Evolutionary conservation across 2,329 filamentous ascomycete genomes (phyloP).

Genomic region (Sclerotinia nivalis): DNA sequence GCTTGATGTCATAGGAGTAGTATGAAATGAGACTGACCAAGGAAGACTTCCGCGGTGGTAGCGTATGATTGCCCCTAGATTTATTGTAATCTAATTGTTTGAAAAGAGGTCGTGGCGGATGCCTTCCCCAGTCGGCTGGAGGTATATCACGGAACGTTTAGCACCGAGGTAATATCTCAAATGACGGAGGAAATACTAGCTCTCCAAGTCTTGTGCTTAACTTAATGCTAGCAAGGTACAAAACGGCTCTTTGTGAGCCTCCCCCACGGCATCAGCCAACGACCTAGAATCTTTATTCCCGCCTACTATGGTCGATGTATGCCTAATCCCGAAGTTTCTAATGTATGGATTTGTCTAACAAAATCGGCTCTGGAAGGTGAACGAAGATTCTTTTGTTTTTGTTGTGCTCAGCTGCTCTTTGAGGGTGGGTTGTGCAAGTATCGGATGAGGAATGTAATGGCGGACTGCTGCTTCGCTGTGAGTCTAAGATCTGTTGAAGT

Average conservation of each 20-base stretch:
- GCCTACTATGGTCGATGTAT: conserved; percentile 2
- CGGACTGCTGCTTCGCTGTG: background rate
- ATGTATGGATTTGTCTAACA: background rate
- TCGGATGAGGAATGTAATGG: conserved; percentile 14
- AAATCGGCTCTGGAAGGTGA: background rate
- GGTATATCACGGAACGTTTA: background rate
- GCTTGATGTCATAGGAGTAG: conserved; percentile 18
- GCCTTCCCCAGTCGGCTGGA: too few relatives aligned
- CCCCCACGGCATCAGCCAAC: conserved; percentile 25
- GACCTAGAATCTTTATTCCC: conserved; percentile 7
- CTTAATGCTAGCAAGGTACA: conserved; percentile 20
- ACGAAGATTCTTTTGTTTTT: background rate
- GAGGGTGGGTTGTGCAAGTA: conserved; percentile 2
- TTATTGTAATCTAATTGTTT: background rate
- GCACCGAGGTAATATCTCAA: background rate
- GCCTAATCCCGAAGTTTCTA: background rate
- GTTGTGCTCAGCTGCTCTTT: background rate
- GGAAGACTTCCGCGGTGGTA: background rate
- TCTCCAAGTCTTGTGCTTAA: conserved; percentile 13
- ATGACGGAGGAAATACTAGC: background rate
- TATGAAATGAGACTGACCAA: background rate
- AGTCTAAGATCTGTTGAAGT: background rate
- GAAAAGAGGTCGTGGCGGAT: background rate
- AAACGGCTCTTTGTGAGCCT: conserved; percentile 22
- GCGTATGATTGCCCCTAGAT: background rate